A percentile compares a stretch with the other conserved stretches of the same genome.
Evolutionary conservation across 2,329 filamentous ascomycete genomes (phyloP).

Genomic region (Colletotrichum chrysophilum): DNA sequence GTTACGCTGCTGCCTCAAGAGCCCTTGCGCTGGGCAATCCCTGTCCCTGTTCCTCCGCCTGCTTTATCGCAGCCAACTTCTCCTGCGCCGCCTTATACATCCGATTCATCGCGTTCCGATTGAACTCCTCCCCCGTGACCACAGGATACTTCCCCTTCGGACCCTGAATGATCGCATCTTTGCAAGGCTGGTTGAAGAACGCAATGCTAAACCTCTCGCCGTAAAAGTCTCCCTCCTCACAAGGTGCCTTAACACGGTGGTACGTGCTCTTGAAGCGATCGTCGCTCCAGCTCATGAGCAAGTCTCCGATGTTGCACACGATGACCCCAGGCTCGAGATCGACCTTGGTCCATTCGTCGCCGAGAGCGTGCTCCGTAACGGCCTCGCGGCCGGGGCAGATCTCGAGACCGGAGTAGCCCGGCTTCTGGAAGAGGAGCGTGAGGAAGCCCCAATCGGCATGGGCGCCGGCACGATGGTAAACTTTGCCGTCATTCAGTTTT

Average conservation of each 20-base stretch:
- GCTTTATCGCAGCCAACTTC: not conserved
- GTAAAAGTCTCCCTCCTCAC: not conserved
- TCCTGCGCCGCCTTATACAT: not conserved
- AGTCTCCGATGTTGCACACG: not conserved
- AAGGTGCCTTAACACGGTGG: not conserved
- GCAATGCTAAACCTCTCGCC: not conserved
- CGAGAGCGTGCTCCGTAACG: not conserved
- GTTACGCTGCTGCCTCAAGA: not conserved
- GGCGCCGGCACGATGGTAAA: rapidly evolving
- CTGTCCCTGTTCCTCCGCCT: not conserved
- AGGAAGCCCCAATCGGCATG: not conserved
- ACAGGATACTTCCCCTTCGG: not conserved
- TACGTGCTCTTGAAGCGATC: not conserved
- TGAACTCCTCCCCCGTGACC: not conserved
- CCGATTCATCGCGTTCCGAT: not conserved
- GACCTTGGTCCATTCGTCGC: not conserved
- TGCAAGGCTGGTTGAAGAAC: not conserved
- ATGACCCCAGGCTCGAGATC: not conserved
- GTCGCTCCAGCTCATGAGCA: not conserved
- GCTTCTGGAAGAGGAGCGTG: not conserved
- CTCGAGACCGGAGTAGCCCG: not conserved
- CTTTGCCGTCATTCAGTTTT: not conserved
- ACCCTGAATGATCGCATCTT: not conserved
- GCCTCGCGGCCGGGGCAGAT: not conserved
- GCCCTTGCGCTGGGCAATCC: not conserved